Evolutionary conservation across 768 basidiomycete species (phyloP), one percentile per base, ranked within the genome.

Genomic region (Boletus sp.): DNA sequence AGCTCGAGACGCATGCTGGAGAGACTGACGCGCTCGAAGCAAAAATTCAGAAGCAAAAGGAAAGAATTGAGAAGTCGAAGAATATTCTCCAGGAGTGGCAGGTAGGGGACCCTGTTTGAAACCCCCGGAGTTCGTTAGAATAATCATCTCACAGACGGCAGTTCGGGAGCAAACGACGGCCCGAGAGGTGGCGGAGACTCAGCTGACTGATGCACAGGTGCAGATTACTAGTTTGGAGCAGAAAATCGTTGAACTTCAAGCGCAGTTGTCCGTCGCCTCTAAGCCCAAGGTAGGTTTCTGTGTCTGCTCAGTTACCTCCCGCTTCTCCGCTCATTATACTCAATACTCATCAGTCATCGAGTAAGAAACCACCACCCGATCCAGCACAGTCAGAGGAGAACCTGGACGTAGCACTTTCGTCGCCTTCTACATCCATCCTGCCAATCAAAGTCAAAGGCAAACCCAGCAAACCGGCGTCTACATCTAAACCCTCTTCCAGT

Each of bases 181-280:
- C 11, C 69, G 66, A 14, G 73, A 76, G 39, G 69, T 73, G 6
- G 64, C 73, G 0, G 67, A 74, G 50, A 71, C 67, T 32, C 66
- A 74, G 47, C 51, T 80, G 17, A 66, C 67, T 11, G 73, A 75
- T 58, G 70, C 76, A 42, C 64, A 66, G 41, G 62, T 53, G 5
- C 60, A 69, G 46, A 58, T 69, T 12, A 40, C 59, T 20, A 53
- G 52, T 17, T 56, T 65, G 33, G 75, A 78, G 57, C 77, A 77
- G 52, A 72, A 76, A 59, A 67, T 82, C 28, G 67, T 76, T 18
- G 78, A 78, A 47, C 73, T 86, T 15, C 74, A 80, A 59, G 63
- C 65, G 4, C 77, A 79, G 33, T 66, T 83, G 2, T 76, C 79
- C 42, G 64, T 70, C 11, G 75, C 71, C 70, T 20, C 68, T 66